Evolutionary conservation across 1,284 basidiomycete genomes (phyloP).

Genomic region (Ustilago esculenta): DNA sequence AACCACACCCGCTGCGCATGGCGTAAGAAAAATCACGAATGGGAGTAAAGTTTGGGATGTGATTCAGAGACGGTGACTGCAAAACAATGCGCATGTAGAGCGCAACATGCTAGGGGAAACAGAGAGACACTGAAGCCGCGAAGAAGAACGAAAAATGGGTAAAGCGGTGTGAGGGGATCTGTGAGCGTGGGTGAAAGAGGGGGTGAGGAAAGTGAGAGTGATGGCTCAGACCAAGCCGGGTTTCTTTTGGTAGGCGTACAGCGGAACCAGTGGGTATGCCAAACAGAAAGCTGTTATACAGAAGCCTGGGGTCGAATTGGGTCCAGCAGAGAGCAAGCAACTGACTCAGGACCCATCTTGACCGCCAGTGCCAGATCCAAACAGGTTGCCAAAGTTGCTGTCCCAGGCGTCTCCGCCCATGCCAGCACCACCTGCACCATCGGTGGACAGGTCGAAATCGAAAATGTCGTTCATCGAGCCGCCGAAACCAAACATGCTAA

Average conservation of each 20-base stretch:
- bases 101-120: conserved; percentile 11
- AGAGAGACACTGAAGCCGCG: neutral
- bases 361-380: conserved; percentile 34
- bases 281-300: too few relatives aligned
- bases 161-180: neutral
- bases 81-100: conserved; percentile 6
- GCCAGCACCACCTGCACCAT: conserved; percentile 26
- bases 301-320: too few relatives aligned
- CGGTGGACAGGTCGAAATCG: conserved; percentile 59
- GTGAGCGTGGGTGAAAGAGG: too few relatives aligned
- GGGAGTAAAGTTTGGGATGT: neutral
- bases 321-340: too few relatives aligned
- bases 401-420: conserved; percentile 49
- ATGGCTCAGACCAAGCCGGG: too few relatives aligned
- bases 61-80: conserved; percentile 33
- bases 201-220: too few relatives aligned
- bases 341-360: conserved; percentile 35
- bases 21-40: too few relatives aligned
- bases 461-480: conserved; percentile 62
- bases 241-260: too few relatives aligned
- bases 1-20: too few relatives aligned
- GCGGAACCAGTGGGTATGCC: too few relatives aligned
- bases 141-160: neutral
- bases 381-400: conserved; percentile 51
- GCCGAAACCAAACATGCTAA: conserved; percentile 60